Evolutionary conservation across 768 basidiomycete genomes (phyloP).

Genomic region (Lepiota venenata): DNA sequence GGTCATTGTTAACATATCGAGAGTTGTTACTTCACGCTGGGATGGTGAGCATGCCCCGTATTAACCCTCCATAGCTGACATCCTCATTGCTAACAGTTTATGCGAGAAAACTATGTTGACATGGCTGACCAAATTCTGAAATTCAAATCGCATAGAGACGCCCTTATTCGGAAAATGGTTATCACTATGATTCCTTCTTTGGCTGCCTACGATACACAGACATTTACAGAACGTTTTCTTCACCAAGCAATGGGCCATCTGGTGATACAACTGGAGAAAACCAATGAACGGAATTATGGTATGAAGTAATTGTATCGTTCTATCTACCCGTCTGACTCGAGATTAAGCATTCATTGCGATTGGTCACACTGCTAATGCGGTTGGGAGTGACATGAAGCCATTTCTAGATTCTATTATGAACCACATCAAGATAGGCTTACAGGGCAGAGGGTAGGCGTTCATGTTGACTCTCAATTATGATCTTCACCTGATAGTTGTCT

Average conservation of each 20-base stretch:
- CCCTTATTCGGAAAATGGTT: slow-evolving; percentile 88
- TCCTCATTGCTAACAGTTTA: slow-evolving; percentile 53
- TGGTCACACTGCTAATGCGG: slow-evolving; percentile 89
- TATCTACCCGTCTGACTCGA: slow-evolving; percentile 12
- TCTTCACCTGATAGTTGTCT: neutral
- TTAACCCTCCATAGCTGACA: neutral
- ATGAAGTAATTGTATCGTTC: slow-evolving; percentile 17
- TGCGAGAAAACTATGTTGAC: slow-evolving; percentile 83
- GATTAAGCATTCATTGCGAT: slow-evolving; percentile 88
- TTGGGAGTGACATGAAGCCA: slow-evolving; percentile 92
- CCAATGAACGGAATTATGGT: slow-evolving; percentile 87
- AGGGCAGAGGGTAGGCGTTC: slow-evolving; percentile 70
- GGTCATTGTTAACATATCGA: slow-evolving; percentile 87
- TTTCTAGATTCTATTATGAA: slow-evolving; percentile 91
- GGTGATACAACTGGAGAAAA: slow-evolving; percentile 83
- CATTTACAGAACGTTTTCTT: slow-evolving; percentile 87
- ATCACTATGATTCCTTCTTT: slow-evolving; percentile 94
- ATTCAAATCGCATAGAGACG: slow-evolving; percentile 85
- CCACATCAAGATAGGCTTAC: slow-evolving; percentile 87
- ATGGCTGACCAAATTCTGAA: slow-evolving; percentile 88
- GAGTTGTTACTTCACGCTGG: slow-evolving; percentile 92
- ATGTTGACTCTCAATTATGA: neutral
- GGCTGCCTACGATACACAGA: slow-evolving; percentile 91
- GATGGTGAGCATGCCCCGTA: slow-evolving; percentile 59
- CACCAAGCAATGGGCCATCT: slow-evolving; percentile 95